Conservation (phyloP, 345 rosid genomes). For the Noccaea caerulescens region DNA sequence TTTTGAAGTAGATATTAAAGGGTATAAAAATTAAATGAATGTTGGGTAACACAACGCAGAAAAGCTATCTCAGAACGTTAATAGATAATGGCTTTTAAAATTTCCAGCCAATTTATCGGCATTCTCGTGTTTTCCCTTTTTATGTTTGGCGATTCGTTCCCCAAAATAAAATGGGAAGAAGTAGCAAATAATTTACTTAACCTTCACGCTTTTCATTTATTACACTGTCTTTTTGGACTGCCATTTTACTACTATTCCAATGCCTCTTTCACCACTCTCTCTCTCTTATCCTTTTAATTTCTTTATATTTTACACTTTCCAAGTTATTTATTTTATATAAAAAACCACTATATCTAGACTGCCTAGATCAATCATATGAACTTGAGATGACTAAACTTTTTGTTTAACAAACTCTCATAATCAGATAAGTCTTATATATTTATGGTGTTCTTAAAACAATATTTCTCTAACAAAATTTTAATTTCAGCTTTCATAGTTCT, state of each 20-base stretch:
- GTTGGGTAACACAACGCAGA: background rate
- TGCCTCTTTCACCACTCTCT: slow-evolving; percentile 35
- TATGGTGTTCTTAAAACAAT: background rate
- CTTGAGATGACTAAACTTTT: slow-evolving; percentile 22
- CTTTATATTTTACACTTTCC: background rate
- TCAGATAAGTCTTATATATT: background rate
- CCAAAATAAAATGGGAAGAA: slow-evolving; percentile 40
- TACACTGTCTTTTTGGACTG: slow-evolving; percentile 38
- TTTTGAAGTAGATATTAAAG: too few species aligned
- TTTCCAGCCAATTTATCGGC: background rate
- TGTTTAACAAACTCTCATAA: background rate
- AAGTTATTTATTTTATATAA: background rate
- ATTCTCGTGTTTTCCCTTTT: background rate
- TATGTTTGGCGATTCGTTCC: slow-evolving; percentile 20
- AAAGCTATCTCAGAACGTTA: slow-evolving; percentile 3
- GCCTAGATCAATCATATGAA: slow-evolving; percentile 38
- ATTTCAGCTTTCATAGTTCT: background rate
- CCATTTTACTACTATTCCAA: slow-evolving; percentile 47
- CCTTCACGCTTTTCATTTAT: slow-evolving; percentile 45
- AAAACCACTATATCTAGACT: slow-evolving; percentile 6
- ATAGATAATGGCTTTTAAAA: background rate
- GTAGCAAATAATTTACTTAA: slow-evolving; percentile 46
- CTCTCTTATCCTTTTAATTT: slow-evolving; percentile 31
- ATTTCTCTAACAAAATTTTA: background rate
- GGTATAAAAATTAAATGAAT: background rate